Evolutionary conservation across 768 basidiomycete species (phyloP).

Genomic region (Candolleomyces eurysporus): DNA sequence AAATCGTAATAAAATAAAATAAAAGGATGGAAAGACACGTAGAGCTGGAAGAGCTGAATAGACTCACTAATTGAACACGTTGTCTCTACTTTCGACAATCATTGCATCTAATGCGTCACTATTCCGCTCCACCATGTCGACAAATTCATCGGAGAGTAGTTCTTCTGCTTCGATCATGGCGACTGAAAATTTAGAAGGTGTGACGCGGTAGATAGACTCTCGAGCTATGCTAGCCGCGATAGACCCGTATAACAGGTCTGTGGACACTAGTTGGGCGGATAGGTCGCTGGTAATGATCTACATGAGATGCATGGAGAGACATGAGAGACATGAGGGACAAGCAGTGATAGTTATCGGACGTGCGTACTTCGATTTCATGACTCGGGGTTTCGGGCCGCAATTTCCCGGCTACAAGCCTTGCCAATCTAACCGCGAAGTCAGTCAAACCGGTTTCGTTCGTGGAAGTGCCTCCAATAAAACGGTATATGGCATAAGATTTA

Average conservation of each 20-base stretch:
- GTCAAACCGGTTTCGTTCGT: no score
- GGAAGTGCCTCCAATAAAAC: no score
- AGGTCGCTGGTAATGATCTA: neutral
- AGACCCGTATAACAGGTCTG: neutral
- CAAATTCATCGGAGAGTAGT: neutral
- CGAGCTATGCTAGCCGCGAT: neutral
- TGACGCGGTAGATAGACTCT: neutral
- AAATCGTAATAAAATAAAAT: no score
- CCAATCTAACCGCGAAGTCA: no score
- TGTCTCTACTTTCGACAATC: neutral
- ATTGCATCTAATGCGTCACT: neutral
- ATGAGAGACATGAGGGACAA: no score
- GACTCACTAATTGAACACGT: neutral
- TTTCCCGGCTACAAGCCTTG: no score
- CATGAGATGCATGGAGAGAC: neutral
- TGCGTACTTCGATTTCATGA: no score
- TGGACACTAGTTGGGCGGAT: neutral
- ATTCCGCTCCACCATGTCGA: neutral
- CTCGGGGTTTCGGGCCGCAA: no score
- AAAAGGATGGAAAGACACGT: no score
- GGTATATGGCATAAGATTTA: no score
- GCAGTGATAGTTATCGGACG: no score
- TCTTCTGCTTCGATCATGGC: neutral
- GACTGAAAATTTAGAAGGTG: neutral
- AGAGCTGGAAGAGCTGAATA: no score